Evolutionary conservation across 140 eudicot genomes (phyloP).

Genomic region (Anethum foeniculum): DNA sequence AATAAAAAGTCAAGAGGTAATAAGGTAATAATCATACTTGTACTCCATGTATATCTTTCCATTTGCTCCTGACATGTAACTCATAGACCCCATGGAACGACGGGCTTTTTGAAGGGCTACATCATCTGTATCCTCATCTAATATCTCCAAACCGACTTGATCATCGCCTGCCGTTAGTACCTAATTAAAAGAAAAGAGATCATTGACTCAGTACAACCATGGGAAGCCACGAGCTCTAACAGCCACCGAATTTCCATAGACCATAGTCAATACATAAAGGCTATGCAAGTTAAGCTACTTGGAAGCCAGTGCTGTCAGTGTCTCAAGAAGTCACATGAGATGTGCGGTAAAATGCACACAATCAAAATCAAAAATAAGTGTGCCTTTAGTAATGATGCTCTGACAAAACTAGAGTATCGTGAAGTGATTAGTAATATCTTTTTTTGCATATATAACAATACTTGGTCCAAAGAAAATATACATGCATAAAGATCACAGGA

Average conservation of each 20-base stretch:
- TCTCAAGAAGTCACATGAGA: neutral
- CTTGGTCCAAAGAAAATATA: neutral
- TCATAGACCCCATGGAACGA: slow-evolving; percentile 67
- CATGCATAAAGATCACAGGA: neutral
- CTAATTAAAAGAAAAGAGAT: slow-evolving; percentile 18
- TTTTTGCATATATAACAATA: neutral
- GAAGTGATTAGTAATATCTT: neutral
- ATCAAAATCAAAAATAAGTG: neutral
- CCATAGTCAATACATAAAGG: neutral
- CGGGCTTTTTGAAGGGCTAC: slow-evolving; percentile 85
- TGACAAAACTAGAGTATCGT: neutral
- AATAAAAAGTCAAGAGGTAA: neutral
- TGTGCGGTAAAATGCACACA: neutral
- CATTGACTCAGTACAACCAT: neutral
- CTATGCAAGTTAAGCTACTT: neutral
- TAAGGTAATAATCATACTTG: slow-evolving; percentile 28
- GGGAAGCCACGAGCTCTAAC: neutral
- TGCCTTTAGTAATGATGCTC: neutral
- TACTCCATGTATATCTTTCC: slow-evolving; percentile 81
- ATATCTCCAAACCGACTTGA: slow-evolving; percentile 66
- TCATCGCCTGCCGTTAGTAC: slow-evolving; percentile 85
- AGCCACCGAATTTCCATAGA: neutral
- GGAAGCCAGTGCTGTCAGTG: neutral
- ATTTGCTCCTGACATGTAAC: slow-evolving; percentile 91
- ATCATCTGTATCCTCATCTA: slow-evolving; percentile 90